A percentile compares a stretch with the other conserved stretches of the same genome.
Conservation (phyloP, 1,284 basidiomycete genomes). For the Boletellus sp. region DNA sequence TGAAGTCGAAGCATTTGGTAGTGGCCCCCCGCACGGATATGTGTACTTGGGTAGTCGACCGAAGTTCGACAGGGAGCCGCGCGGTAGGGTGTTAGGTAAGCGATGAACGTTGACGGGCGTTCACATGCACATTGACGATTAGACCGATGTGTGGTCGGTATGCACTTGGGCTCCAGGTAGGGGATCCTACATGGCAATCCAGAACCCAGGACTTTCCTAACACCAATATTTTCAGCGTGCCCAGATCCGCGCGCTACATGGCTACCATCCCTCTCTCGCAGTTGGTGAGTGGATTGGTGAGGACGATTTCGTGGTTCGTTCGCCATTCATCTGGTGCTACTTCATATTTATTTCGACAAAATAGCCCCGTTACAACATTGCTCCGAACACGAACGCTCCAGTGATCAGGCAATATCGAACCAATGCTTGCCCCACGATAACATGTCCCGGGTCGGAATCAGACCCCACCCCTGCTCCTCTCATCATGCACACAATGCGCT, state of each 20-base stretch:
- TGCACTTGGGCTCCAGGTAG: constrained; percentile 50
- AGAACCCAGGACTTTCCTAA: background rate
- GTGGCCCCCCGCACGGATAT: too few relatives aligned
- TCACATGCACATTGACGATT: too few relatives aligned
- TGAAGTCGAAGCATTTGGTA: too few relatives aligned
- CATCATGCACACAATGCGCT: constrained; percentile 76
- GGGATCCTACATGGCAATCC: too few relatives aligned
- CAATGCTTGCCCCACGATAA: background rate
- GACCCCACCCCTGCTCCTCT: constrained; percentile 19
- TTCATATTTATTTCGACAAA: background rate
- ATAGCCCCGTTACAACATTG: constrained; percentile 63
- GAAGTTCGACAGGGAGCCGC: too few relatives aligned
- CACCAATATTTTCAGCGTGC: constrained; percentile 18
- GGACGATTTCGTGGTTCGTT: constrained; percentile 51
- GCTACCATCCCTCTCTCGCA: constrained; percentile 38
- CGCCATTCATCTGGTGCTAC: background rate
- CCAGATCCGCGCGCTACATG: constrained; percentile 42
- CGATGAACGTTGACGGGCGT: too few relatives aligned
- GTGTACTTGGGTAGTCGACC: too few relatives aligned
- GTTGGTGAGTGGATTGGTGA: constrained; percentile 63
- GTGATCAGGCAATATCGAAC: constrained; percentile 47
- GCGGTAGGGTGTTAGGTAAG: too few relatives aligned
- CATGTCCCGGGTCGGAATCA: background rate
- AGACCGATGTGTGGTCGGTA: constrained; percentile 61
- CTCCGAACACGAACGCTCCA: constrained; percentile 66